Evolutionary conservation across 148 eudicot species (phyloP).

Genomic region (Cornus florida): DNA sequence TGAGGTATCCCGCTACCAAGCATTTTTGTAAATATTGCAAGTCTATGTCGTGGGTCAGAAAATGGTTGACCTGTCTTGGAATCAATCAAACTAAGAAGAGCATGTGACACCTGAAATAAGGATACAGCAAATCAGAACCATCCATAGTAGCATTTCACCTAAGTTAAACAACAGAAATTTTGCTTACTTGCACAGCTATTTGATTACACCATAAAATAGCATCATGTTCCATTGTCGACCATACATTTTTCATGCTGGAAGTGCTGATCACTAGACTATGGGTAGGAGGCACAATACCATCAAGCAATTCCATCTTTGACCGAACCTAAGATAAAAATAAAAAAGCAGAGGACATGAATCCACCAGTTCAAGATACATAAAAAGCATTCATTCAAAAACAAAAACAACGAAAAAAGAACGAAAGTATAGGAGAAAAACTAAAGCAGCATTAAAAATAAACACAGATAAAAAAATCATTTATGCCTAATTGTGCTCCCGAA

Average conservation of each 20-base stretch:
- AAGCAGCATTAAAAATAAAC: no score
- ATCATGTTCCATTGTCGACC: conserved; percentile 99
- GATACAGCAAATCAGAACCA: conserved; percentile 20
- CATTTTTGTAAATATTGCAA: conserved; percentile 77
- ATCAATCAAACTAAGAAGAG: conserved; percentile 86
- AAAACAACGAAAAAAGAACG: no score
- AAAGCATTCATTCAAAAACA: no score
- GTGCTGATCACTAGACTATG: conserved; percentile 81
- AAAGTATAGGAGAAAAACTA: no score
- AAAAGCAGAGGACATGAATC: no score
- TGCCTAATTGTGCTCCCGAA: no score
- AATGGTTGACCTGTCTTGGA: conserved; percentile 63
- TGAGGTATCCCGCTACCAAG: conserved; percentile 82
- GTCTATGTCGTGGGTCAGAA: conserved; percentile 55
- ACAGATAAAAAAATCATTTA: no score
- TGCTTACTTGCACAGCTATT: conserved; percentile 79
- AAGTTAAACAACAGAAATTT: conserved; percentile 1
- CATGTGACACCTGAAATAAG: conserved; percentile 76
- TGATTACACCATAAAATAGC: conserved; percentile 97
- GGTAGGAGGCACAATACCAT: conserved; percentile 87
- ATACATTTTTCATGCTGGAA: conserved; percentile 9
- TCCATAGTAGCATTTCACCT: not conserved
- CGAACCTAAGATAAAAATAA: conserved; percentile 53
- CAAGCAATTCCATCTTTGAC: conserved; percentile 77
- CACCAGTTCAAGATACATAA: no score